A percentile compares a stretch with the other conserved stretches of the same genome.
Conservation (phyloP, 352 stramenopile species). For the Thalassiosira exigua region DNA sequence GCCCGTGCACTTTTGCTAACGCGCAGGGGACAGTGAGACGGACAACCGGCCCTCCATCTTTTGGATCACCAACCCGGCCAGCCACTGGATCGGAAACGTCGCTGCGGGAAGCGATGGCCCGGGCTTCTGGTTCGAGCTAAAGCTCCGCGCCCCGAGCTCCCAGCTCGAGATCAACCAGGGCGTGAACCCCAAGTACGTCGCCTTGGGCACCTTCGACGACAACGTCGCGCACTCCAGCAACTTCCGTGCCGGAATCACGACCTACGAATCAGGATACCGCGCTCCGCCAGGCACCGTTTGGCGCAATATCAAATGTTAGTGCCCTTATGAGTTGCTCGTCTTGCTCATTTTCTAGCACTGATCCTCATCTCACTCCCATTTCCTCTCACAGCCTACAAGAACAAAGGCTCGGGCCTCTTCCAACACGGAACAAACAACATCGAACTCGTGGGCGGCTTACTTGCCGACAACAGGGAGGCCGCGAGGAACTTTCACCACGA, state of each 20-base stretch:
- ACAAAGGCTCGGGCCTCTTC: constrained; percentile 37
- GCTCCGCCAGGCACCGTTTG: constrained; percentile 21
- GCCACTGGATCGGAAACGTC: constrained; percentile 60
- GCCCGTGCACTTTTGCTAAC: too few relatives aligned
- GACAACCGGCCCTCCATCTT: constrained; percentile 46
- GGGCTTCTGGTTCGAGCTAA: constrained; percentile 64
- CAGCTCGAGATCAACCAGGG: constrained; percentile 30
- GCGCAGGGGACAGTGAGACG: not conserved
- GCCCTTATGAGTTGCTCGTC: not conserved
- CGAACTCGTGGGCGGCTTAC: constrained; percentile 14
- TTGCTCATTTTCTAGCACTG: not conserved
- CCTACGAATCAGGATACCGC: constrained; percentile 31
- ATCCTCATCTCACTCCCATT: constrained; percentile 9
- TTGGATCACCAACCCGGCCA: constrained; percentile 50
- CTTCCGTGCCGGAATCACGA: constrained; percentile 23
- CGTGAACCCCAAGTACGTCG: constrained; percentile 20
- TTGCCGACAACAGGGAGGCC: constrained; percentile 45
- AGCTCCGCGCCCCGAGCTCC: constrained; percentile 8
- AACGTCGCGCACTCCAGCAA: constrained; percentile 34
- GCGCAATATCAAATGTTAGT: constrained; percentile 36
- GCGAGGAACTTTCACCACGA: constrained; percentile 40
- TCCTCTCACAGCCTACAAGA: constrained; percentile 9
- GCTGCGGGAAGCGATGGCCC: constrained; percentile 33
- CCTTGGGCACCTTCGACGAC: constrained; percentile 28
- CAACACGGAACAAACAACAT: constrained; percentile 49